phyloP scores from a whole-genome alignment of 1,284 basidiomycete genomes.

The Sutorius eximius region DNA sequence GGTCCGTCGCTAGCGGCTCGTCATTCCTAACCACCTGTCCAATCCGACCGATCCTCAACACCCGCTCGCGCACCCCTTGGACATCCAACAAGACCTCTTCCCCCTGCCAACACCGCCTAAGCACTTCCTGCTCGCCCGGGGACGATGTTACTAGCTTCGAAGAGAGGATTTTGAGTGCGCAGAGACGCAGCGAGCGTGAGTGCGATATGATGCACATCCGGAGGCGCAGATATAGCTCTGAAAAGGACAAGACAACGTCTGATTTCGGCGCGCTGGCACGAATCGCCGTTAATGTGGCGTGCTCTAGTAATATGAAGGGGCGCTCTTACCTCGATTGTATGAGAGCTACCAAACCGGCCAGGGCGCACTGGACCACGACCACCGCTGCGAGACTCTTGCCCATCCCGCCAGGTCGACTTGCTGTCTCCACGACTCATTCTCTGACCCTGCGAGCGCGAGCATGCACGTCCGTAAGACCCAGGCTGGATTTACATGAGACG shows the following conservation, averaged over 20 bases:
- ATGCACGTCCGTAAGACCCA: conserved; percentile 55
- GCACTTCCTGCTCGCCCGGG: conserved; percentile 52
- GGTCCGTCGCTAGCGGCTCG: conserved; percentile 52
- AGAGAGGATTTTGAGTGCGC: conserved; percentile 56
- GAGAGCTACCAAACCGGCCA: conserved; percentile 54
- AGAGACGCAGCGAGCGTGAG: conserved; percentile 54
- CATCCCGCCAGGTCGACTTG: conserved; percentile 47
- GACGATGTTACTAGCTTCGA: conserved; percentile 42
- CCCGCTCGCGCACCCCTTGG: conserved; percentile 79
- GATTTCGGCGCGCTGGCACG: conserved; percentile 18
- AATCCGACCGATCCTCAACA: conserved; percentile 67
- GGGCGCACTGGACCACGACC: conserved; percentile 58
- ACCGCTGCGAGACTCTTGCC: conserved; percentile 49
- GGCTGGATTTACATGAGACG: conserved; percentile 43
- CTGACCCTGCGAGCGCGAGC: conserved; percentile 43
- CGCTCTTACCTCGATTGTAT: conserved; percentile 47
- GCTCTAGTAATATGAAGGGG: not conserved
- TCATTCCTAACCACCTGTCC: conserved; percentile 53
- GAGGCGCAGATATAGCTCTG: conserved; percentile 49
- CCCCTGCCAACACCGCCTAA: conserved; percentile 66
- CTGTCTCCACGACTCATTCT: conserved; percentile 42
- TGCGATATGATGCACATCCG: conserved; percentile 56
- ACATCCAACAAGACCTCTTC: conserved; percentile 76
- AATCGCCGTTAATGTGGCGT: not conserved
- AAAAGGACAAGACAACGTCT: conserved; percentile 37